Evolutionary conservation across 2,329 filamentous ascomycete genomes (phyloP), one percentile per base, ranked within the genome.

Genomic region (Boeremia lycopersici): DNA sequence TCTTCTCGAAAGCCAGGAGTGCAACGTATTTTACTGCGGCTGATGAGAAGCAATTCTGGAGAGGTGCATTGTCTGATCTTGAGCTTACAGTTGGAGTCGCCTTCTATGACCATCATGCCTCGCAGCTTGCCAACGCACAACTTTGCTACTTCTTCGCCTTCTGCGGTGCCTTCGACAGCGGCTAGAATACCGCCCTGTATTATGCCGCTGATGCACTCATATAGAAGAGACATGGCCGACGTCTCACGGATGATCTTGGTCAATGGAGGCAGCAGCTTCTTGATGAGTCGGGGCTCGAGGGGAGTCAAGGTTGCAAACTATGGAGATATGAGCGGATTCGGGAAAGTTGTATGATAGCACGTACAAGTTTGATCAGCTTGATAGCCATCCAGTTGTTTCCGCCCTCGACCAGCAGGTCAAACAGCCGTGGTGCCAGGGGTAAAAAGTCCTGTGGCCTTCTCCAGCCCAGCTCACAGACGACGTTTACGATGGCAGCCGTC

Each of bases 331-430:
- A 72, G 64, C 36, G 41, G 12, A 19, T n/a, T 4, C 19, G 11
- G 2, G 9, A 12, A 3, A 29, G 13, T 26, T 6, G 13, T 9
- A 5, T 3, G 12, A 10, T 11, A 1, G n/a, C 11, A 78, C 85
- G 63, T 74, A 93, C 91, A 60, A 99, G 83, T 77, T 99, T 99
- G 74, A 99, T 98, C 59, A 99, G 86, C 74, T 99, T 99, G 73
- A 99, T 99, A 55, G 93, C 93, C 93, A 99, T 98, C 95, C 95
- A 99, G 76, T 99, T 99, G 76, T 99, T 98, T 33, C 89, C 89
- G 51, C 92, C 89, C 57, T 96, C 89, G 11, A 97, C 93, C 25
- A 99, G 80, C 15, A 99, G 82, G 71, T 97, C 93, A 68, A 98
- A 99, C 25, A 99, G 77, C 54, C 95, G 84, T 8, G 95, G 95